Evolutionary conservation across 2,329 filamentous ascomycete species (phyloP), one percentile per base, ranked within the genome.

Genomic region (Alternaria incomplexa): DNA sequence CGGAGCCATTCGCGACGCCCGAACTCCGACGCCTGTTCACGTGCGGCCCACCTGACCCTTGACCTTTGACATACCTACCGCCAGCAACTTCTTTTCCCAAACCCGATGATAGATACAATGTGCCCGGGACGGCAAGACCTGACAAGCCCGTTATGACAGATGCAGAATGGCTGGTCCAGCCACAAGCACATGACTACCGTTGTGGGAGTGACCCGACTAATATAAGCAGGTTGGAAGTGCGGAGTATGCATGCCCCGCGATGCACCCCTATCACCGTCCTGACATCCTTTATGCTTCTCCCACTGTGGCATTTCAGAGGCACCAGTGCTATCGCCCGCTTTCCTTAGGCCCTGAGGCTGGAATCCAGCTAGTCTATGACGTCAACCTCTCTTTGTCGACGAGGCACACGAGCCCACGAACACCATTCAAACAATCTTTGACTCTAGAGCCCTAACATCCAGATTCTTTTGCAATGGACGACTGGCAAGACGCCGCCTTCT

Each of bases 401-500:
- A 58, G 40, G 30, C 45, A 52, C 59, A 36, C n/a, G 15, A 30
- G 58, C 40, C 46, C 10, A 28, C 17, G 13, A 40, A 20, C 15
- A 17, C 54, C 22, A 32, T 23, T 8, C n/a, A 11, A 48, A 51
- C 28, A 15, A 40, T 12, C 36, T 43, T 25, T 25, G 11, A 46
- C 15, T 13, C 20, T 46, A 3, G 9, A 25, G 15, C 15, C 28
- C 23, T 9, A 6, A 26, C 12, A 15, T 6, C 6, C n/a, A 17
- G 15, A 8, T n/a, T 12, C 7, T 10, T 32, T 51, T n/a, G 12
- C 26, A 47, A 62, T 58, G 55, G 40, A 57, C 17, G 72, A 74
- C 58, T 74, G 72, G 72, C 70, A 74, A 60, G 67, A 73, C 36
- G 63, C 66, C 13, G 70, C 68, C 15, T 67, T 74, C 54, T 63